These are phyloP conservation scores for Myotisia sp. DNA, from an alignment of 2,329 filamentous ascomycete species.

Conservation along the genomic window DNA sequence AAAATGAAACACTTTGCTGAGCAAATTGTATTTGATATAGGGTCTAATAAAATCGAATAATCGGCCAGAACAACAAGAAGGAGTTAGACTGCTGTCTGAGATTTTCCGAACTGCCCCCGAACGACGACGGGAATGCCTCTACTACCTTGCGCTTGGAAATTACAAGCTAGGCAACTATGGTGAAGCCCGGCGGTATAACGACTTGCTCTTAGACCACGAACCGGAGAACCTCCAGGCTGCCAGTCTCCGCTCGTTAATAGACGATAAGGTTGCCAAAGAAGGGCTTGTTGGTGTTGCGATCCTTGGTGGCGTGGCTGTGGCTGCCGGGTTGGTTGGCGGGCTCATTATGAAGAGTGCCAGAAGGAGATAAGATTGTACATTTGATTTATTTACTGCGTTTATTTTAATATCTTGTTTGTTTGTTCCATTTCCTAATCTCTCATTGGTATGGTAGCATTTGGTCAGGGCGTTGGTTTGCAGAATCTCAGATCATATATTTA, in stretches of 20 bases:
- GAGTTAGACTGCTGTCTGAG: conserved; percentile 82
- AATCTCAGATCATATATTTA: no score
- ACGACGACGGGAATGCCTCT: conserved; percentile 90
- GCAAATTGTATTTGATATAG: conserved; percentile 32
- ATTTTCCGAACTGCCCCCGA: conserved; percentile 92
- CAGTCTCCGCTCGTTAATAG: conserved; percentile 74
- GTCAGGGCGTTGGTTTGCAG: no score
- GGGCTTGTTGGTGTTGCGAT: conserved; percentile 90
- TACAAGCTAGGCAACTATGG: conserved; percentile 98
- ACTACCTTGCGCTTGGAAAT: conserved; percentile 93
- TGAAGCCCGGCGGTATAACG: conserved; percentile 88
- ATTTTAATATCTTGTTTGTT: no score
- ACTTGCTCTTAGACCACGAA: conserved; percentile 79
- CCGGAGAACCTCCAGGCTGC: conserved; percentile 79
- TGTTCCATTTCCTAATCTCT: no score
- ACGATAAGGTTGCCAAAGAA: conserved; percentile 92
- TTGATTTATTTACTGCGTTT: no score
- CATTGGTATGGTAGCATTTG: no score
- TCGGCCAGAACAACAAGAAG: conserved; percentile 80
- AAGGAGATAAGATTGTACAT: conserved; percentile 43
- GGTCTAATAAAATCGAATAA: conserved; percentile 85
- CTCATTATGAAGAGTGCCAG: conserved; percentile 65
- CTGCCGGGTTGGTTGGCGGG: conserved; percentile 82
- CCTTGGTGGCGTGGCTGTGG: conserved; percentile 80
- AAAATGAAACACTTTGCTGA: conserved; percentile 3